Evolutionary conservation across 2,329 filamentous ascomycete species (phyloP).

Genomic region (Sporothrix globosa): DNA sequence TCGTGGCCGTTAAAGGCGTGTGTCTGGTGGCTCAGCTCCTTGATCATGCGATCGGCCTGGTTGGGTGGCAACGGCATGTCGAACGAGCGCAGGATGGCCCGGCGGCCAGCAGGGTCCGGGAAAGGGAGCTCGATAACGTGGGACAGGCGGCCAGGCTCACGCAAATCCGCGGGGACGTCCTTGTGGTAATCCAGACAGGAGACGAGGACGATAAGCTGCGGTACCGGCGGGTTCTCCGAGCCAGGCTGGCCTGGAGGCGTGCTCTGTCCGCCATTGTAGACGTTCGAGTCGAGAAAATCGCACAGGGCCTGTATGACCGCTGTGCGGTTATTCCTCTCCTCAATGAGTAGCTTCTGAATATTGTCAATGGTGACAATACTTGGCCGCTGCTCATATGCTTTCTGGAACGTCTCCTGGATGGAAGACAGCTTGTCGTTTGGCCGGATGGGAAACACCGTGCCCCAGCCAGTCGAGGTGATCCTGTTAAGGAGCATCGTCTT

Average conservation of each 20-base stretch:
- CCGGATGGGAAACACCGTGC: slow-evolving; percentile 65
- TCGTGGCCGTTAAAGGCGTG: slow-evolving; percentile 82
- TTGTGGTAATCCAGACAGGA: slow-evolving; percentile 71
- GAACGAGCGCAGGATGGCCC: slow-evolving; percentile 72
- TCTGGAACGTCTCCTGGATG: slow-evolving; percentile 69
- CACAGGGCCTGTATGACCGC: slow-evolving; percentile 56
- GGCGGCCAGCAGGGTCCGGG: slow-evolving; percentile 70
- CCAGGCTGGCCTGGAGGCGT: background rate
- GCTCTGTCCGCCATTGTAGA: background rate
- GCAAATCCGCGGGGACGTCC: slow-evolving; percentile 71
- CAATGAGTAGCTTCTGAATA: slow-evolving; percentile 69
- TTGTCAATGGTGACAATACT: slow-evolving; percentile 80
- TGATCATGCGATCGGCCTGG: slow-evolving; percentile 57
- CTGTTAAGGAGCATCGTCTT: slow-evolving; percentile 75
- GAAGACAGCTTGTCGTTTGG: slow-evolving; percentile 59
- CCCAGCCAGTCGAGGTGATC: slow-evolving; percentile 71
- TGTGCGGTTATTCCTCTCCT: slow-evolving; percentile 56
- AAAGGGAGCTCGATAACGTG: slow-evolving; percentile 74
- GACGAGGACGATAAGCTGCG: slow-evolving; percentile 71
- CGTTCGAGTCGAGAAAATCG: slow-evolving; percentile 57
- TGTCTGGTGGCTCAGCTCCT: slow-evolving; percentile 70
- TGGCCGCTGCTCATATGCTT: slow-evolving; percentile 69
- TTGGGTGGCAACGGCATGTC: slow-evolving; percentile 52
- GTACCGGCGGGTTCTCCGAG: slow-evolving; percentile 38
- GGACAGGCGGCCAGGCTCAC: slow-evolving; percentile 66